These are phyloP conservation scores for Debaryomyces nepalensis DNA, from an alignment of 1,139 yeast genomes.

Conservation along the genomic window DNA sequence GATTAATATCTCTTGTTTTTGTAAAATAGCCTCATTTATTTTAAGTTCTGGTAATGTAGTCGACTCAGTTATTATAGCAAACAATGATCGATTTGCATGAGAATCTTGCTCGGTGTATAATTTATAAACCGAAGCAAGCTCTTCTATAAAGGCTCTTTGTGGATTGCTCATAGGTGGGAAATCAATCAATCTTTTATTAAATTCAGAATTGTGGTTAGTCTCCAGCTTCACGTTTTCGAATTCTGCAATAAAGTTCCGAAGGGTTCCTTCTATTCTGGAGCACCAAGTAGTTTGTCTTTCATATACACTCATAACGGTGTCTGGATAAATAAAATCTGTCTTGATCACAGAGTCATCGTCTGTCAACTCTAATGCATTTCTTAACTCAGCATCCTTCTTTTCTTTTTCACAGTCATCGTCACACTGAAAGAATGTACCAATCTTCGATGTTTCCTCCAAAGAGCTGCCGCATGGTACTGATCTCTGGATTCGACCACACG, in stretches of 20 bases:
- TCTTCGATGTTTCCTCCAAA: constrained; percentile 28
- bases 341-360: constrained; percentile 23
- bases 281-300: constrained; percentile 68
- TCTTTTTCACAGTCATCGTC: constrained; percentile 70
- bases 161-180: constrained; percentile 75
- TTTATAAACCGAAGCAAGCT: constrained; percentile 61
- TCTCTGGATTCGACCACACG: constrained; percentile 61
- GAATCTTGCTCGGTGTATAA: constrained; percentile 74
- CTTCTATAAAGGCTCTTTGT: constrained; percentile 74
- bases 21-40: constrained; percentile 31
- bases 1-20: constrained; percentile 36
- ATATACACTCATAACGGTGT: constrained; percentile 47
- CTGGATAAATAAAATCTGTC: constrained; percentile 43
- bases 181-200: constrained; percentile 41
- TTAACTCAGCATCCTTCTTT: constrained; percentile 63
- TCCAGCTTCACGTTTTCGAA: constrained; percentile 25
- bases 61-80: constrained; percentile 50
- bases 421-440: constrained; percentile 54
- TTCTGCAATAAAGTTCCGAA: constrained; percentile 53
- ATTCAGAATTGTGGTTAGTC: constrained; percentile 17
- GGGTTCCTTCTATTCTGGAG: constrained; percentile 55
- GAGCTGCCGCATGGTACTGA: constrained; percentile 59
- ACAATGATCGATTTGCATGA: constrained; percentile 79
- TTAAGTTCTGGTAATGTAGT: constrained; percentile 35
- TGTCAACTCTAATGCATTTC: constrained; percentile 60